A percentile compares a stretch with the other conserved stretches of the same genome.
Conservation (phyloP, 441 rosid genomes). For the Metrosideros polymorpha region DNA sequence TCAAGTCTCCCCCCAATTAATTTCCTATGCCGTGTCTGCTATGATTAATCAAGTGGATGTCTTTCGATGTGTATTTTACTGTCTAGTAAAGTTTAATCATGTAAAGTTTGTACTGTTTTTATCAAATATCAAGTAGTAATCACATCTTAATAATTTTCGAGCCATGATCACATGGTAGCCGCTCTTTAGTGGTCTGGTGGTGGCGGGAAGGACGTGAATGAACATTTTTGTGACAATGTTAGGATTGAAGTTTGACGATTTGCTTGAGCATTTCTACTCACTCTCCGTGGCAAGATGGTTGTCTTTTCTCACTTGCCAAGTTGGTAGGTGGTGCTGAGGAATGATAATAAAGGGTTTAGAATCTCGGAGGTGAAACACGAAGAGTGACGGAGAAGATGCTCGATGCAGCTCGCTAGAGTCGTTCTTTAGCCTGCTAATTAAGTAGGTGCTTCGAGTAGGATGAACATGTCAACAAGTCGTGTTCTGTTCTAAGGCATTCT, state of each 20-base stretch:
- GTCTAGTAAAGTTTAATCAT: not conserved
- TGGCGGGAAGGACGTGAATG: not conserved
- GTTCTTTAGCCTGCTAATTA: not conserved
- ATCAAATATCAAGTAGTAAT: not conserved
- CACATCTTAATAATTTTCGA: not conserved
- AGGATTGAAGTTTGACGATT: not conserved
- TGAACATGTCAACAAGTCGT: not conserved
- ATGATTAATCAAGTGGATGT: not conserved
- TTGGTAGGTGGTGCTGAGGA: not conserved
- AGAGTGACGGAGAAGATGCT: not conserved
- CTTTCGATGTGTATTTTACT: not conserved
- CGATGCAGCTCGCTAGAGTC: not conserved
- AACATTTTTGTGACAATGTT: not conserved
- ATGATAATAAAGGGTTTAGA: not conserved
- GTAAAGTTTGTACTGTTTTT: not conserved
- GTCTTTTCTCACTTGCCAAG: not conserved
- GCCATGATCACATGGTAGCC: not conserved
- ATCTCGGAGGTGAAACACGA: not conserved
- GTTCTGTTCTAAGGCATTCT: not conserved
- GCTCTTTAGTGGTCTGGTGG: not conserved
- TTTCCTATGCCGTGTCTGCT: not conserved
- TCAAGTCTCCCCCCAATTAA: not conserved
- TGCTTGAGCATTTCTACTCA: not conserved
- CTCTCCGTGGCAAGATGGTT: not conserved
- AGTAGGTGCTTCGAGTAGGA: not conserved